phyloP scores from a whole-genome alignment of 1,139 yeast species.

The Saccharomycopsis phalli region DNA sequence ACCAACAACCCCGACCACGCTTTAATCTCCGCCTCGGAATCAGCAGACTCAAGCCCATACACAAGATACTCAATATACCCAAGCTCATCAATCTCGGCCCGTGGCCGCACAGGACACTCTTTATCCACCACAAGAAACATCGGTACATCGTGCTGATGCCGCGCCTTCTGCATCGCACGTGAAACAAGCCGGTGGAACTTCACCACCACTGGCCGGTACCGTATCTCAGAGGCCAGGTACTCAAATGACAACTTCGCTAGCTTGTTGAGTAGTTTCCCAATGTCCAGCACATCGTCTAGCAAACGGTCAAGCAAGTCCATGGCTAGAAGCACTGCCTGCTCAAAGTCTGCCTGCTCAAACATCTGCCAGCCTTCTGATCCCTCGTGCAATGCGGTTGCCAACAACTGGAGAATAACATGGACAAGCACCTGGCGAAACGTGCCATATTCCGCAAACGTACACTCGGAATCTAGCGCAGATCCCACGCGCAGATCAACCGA shows the following conservation, averaged over 20 bases:
- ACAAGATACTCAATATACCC: conserved; percentile 17
- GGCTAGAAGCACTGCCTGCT: conserved; percentile 28
- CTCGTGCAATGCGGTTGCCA: conserved; percentile 24
- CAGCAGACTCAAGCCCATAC: conserved; percentile 13
- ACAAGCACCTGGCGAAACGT: conserved; percentile 53
- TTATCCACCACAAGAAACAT: conserved; percentile 8
- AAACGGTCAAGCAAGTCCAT: conserved; percentile 38
- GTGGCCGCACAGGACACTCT: conserved; percentile 10
- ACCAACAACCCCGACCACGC: conserved; percentile 41
- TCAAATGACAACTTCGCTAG: conserved; percentile 28
- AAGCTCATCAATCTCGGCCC: background rate
- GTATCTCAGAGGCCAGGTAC: too few relatives aligned
- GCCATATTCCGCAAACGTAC: conserved; percentile 44
- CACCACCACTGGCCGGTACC: too few relatives aligned
- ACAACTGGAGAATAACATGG: conserved; percentile 39
- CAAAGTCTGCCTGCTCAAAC: conserved; percentile 27
- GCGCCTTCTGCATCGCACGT: conserved; percentile 8
- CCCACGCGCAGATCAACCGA: conserved; percentile 36
- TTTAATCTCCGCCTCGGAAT: conserved; percentile 35
- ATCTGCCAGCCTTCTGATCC: conserved; percentile 21
- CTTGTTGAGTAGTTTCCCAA: conserved; percentile 29
- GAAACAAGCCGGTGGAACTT: conserved; percentile 12
- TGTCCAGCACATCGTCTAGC: conserved; percentile 43
- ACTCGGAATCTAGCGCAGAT: conserved; percentile 44
- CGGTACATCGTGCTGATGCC: conserved; percentile 10